phyloP scores from a whole-genome alignment of 805 yeast species.

The Sugiyamaella marilandica region DNA sequence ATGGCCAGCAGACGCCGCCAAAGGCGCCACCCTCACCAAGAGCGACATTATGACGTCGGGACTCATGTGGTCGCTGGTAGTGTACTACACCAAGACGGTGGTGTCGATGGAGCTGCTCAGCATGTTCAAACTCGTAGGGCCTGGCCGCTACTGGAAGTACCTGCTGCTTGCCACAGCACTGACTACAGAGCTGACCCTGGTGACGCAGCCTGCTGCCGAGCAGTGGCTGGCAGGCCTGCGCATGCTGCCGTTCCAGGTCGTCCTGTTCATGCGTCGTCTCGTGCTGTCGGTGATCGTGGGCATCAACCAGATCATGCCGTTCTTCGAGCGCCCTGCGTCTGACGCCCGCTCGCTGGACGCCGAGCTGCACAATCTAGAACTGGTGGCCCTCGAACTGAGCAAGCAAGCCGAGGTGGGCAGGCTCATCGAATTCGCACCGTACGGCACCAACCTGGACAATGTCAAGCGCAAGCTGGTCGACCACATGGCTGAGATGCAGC shows the following conservation, averaged over 20 bases:
- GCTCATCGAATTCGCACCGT: slow-evolving; percentile 10
- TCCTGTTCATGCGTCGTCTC: slow-evolving; percentile 20
- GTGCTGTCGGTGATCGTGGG: slow-evolving; percentile 21
- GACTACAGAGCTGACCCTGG: slow-evolving; percentile 21
- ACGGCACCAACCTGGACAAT: slow-evolving; percentile 1
- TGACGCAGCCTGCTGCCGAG: slow-evolving; percentile 21
- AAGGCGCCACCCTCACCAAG: not conserved
- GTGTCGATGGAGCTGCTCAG: slow-evolving; percentile 17
- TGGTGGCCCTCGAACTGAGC: not conserved
- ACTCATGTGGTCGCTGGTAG: slow-evolving; percentile 2
- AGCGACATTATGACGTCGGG: slow-evolving; percentile 13
- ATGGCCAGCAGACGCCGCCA: slow-evolving; percentile 9
- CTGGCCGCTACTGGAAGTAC: slow-evolving; percentile 26
- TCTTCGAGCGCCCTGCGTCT: slow-evolving; percentile 9
- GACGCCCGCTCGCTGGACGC: slow-evolving; percentile 1
- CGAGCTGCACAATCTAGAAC: slow-evolving; percentile 1
- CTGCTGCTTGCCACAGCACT: slow-evolving; percentile 18
- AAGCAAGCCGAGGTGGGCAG: slow-evolving; percentile 4
- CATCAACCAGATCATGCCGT: slow-evolving; percentile 23
- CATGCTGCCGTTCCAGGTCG: slow-evolving; percentile 21
- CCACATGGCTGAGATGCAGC: slow-evolving; percentile 10
- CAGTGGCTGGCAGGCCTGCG: slow-evolving; percentile 4
- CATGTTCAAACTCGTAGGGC: slow-evolving; percentile 17
- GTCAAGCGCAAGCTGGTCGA: slow-evolving; percentile 6
- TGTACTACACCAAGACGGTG: slow-evolving; percentile 17